Evolutionary conservation across 495 filamentous ascomycete genomes (phyloP).

Genomic region (Penicillium crystallinum): DNA sequence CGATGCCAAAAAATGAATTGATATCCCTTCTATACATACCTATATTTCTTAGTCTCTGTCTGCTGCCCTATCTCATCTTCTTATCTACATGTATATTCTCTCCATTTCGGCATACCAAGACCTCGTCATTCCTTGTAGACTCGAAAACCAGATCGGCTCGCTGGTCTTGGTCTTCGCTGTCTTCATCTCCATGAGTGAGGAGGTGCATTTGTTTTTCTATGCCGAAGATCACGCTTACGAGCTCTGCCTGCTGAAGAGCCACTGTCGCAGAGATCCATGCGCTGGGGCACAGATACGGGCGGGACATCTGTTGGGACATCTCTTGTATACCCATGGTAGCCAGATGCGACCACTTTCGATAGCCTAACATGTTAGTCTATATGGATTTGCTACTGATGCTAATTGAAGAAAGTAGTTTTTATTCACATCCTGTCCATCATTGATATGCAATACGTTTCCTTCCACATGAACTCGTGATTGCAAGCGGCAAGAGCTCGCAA

Average conservation of each 20-base stretch:
- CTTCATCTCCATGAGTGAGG: conserved; percentile 37
- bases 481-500: conserved; percentile 6
- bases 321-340: background rate
- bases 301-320: conserved; percentile 70
- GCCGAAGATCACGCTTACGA: conserved; percentile 38
- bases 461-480: conserved; percentile 25
- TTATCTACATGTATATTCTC: background rate
- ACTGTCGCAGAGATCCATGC: conserved; percentile 62
- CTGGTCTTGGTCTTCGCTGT: conserved; percentile 22
- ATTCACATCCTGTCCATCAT: conserved; percentile 25
- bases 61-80: conserved; percentile 1
- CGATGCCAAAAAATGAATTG: conserved; percentile 7
- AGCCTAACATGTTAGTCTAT: background rate
- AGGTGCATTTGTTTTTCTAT: conserved; percentile 29
- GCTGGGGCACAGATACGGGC: conserved; percentile 95
- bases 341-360: background rate
- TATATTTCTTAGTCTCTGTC: conserved; percentile 4
- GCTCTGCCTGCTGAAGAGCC: conserved; percentile 81
- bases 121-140: conserved; percentile 33
- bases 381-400: background rate
- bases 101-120: conserved; percentile 36
- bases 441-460: conserved; percentile 25
- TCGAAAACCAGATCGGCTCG: conserved; percentile 15
- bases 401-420: conserved; percentile 8
- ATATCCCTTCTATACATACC: conserved; percentile 5